Conservation (phyloP, 441 rosid genomes). For the Gossypium davidsonii region DNA sequence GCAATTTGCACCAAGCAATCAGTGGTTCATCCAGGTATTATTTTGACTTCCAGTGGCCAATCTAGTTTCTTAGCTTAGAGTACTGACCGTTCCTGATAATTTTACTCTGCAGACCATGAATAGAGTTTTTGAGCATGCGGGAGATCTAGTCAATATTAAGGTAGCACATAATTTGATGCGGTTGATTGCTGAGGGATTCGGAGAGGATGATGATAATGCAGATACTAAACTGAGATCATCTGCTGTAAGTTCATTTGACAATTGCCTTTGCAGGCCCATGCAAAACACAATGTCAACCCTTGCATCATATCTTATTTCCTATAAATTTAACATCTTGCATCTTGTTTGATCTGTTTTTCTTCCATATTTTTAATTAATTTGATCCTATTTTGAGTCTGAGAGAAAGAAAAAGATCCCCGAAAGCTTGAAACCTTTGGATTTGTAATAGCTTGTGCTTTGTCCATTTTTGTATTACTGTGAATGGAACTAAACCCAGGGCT, state of each 20-base stretch:
- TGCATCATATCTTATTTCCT: neutral
- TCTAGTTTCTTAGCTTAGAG: conserved; percentile 4
- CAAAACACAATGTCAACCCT: neutral
- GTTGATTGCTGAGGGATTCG: conserved; percentile 93
- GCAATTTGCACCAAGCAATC: conserved; percentile 95
- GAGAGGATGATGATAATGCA: conserved; percentile 85
- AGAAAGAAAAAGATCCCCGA: neutral
- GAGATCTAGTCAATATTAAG: conserved; percentile 84
- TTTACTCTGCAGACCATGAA: conserved; percentile 70
- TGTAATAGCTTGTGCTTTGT: neutral
- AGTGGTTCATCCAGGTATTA: conserved; percentile 90
- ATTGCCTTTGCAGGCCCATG: conserved; percentile 2
- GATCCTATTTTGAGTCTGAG: neutral
- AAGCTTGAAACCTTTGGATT: conserved; percentile 5
- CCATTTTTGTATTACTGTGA: neutral
- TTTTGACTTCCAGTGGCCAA: conserved; percentile 14
- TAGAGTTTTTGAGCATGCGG: conserved; percentile 96
- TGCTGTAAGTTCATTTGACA: conserved; percentile 56
- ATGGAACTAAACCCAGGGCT: neutral
- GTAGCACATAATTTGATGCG: conserved; percentile 95
- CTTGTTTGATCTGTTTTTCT: neutral
- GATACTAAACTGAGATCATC: conserved; percentile 83
- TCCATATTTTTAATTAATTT: neutral
- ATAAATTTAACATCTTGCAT: neutral
- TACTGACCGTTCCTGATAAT: conserved; percentile 8